phyloP scores from a whole-genome alignment of 805 yeast genomes.

The Metschnikowia santaceciliae region DNA sequence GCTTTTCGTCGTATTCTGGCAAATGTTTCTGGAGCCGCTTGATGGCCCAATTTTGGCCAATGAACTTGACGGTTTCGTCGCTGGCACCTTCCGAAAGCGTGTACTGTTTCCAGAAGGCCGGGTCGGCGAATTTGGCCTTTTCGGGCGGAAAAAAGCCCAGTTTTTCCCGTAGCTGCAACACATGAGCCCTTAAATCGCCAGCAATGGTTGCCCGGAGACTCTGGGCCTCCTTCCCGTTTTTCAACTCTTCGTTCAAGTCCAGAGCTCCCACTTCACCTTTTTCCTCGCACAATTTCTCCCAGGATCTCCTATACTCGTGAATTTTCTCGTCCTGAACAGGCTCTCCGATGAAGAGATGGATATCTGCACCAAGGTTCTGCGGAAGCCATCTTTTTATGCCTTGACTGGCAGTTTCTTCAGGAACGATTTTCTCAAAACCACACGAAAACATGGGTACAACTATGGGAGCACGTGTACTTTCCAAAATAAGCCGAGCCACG shows the following conservation, averaged over 20 bases:
- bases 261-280: conserved; percentile 50
- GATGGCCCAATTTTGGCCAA: conserved; percentile 83
- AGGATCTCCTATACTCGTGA: conserved; percentile 57
- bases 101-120: conserved; percentile 70
- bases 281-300: conserved; percentile 61
- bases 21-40: conserved; percentile 58
- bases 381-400: conserved; percentile 59
- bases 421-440: conserved; percentile 84
- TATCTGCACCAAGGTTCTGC: conserved; percentile 59
- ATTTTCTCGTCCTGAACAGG: conserved; percentile 60
- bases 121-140: conserved; percentile 64
- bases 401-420: conserved; percentile 62
- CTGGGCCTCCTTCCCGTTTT: conserved; percentile 60
- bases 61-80: conserved; percentile 64
- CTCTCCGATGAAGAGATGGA: conserved; percentile 68
- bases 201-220: conserved; percentile 69
- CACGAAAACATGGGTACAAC: conserved; percentile 80
- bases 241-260: conserved; percentile 61
- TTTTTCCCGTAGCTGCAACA: conserved; percentile 44
- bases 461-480: conserved; percentile 78
- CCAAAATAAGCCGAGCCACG: conserved; percentile 75
- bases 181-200: conserved; percentile 58
- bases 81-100: conserved; percentile 62
- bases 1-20: conserved; percentile 15
- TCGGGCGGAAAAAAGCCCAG: conserved; percentile 51